These are phyloP conservation scores for Verticillium nonalfalfae DNA, from an alignment of 2,329 filamentous ascomycete species.

Conservation along the genomic window DNA sequence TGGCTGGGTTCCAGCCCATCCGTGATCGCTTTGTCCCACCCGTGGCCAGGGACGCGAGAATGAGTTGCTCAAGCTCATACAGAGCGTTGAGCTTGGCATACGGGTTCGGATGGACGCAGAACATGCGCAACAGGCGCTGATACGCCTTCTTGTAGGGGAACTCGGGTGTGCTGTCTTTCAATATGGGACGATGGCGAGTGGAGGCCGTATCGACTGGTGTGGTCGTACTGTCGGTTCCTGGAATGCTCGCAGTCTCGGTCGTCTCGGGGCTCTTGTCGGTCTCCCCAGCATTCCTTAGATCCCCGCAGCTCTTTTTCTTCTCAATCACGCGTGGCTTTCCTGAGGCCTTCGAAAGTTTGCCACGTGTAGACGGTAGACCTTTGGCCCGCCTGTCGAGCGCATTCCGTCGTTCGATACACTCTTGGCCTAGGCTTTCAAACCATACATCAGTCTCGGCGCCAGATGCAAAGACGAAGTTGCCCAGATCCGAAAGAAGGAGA, in stretches of 20 bases:
- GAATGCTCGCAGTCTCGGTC: slow-evolving; percentile 26
- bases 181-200: slow-evolving; percentile 3
- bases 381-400: slow-evolving; percentile 40
- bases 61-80: slow-evolving; percentile 75
- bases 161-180: slow-evolving; percentile 35
- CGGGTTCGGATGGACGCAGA: slow-evolving; percentile 84
- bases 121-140: slow-evolving; percentile 71
- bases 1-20: slow-evolving; percentile 24
- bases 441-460: slow-evolving; percentile 92
- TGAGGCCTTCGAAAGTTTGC: slow-evolving; percentile 23
- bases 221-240: slow-evolving; percentile 34
- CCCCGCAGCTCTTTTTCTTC: slow-evolving; percentile 64
- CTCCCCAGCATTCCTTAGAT: slow-evolving; percentile 48
- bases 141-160: slow-evolving; percentile 83
- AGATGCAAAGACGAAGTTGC: slow-evolving; percentile 75
- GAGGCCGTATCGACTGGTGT: slow-evolving; percentile 27
- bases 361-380: slow-evolving; percentile 15
- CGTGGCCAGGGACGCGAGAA: slow-evolving; percentile 60
- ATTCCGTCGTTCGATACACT: slow-evolving; percentile 58
- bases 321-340: slow-evolving; percentile 47
- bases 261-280: slow-evolving; percentile 28
- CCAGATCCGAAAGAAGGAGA: slow-evolving; percentile 81
- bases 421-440: slow-evolving; percentile 64
- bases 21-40: slow-evolving; percentile 25
- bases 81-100: slow-evolving; percentile 78